Conservation (phyloP, 495 filamentous ascomycete genomes). For the Articulospora tetracladia region DNA sequence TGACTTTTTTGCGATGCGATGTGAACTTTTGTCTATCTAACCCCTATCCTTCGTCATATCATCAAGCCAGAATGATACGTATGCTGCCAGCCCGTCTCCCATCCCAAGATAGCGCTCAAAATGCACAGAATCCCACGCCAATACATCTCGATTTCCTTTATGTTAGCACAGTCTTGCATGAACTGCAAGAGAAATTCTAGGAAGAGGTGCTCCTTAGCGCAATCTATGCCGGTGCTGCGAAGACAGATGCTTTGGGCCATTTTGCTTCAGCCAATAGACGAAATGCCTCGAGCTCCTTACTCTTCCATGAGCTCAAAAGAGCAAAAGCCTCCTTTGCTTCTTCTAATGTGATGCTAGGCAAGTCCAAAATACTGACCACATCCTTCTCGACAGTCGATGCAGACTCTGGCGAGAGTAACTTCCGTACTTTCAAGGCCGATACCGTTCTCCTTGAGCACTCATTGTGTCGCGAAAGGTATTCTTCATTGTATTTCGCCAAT, state of each 20-base stretch:
- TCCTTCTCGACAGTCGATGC: conserved; percentile 56
- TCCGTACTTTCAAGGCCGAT: conserved; percentile 55
- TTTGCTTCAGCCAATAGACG: conserved; percentile 57
- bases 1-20: conserved; percentile 6
- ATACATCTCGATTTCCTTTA: background rate
- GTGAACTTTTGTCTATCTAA: conserved; percentile 25
- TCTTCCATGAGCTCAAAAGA: conserved; percentile 56
- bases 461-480: conserved; percentile 59
- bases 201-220: background rate
- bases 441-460: conserved; percentile 60
- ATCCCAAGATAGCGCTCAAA: background rate
- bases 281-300: conserved; percentile 53
- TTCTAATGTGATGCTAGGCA: conserved; percentile 49
- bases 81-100: background rate
- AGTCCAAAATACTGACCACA: conserved; percentile 52
- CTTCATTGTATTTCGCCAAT: conserved; percentile 63
- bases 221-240: conserved; percentile 29
- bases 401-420: conserved; percentile 53
- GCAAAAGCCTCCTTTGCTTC: conserved; percentile 58
- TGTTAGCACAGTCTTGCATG: background rate
- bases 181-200: background rate
- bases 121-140: background rate
- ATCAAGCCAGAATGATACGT: conserved; percentile 8
- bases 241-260: conserved; percentile 69
- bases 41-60: conserved; percentile 1